Evolutionary conservation across 139 green algal species (phyloP).

Genomic region (Spirogloea muscicola): DNA sequence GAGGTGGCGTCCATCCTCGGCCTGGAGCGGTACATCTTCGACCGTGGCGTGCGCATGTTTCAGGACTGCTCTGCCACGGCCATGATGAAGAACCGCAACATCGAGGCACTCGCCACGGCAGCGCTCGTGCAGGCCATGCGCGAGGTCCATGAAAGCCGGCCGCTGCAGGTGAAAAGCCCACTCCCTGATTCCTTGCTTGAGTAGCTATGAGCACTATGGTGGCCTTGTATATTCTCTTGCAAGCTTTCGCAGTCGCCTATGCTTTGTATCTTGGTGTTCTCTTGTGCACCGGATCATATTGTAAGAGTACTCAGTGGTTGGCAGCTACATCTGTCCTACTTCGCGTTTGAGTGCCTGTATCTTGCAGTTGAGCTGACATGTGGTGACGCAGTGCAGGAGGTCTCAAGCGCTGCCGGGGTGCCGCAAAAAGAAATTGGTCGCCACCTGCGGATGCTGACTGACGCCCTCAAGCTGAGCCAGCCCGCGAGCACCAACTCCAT

Average conservation of each 20-base stretch:
- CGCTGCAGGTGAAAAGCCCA: conserved; percentile 5
- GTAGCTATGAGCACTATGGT: too few species aligned
- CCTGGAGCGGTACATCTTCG: too few species aligned
- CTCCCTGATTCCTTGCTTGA: too few species aligned
- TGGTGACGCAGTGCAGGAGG: conserved; percentile 22
- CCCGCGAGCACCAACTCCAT: conserved; percentile 10
- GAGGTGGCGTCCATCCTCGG: too few species aligned
- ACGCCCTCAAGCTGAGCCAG: conserved; percentile 10
- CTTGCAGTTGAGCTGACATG: too few species aligned
- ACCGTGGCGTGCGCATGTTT: not conserved
- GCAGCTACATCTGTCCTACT: too few species aligned
- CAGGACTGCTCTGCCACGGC: not conserved
- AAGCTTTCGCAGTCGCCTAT: too few species aligned
- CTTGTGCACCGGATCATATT: too few species aligned
- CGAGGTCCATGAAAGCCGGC: conserved; percentile 14
- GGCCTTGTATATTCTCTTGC: too few species aligned
- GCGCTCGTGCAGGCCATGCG: conserved; percentile 33
- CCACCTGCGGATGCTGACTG: conserved; percentile 1
- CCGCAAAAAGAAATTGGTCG: conserved; percentile 5
- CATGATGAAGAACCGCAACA: not conserved
- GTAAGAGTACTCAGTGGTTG: too few species aligned
- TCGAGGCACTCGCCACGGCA: conserved; percentile 13
- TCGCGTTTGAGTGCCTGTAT: too few species aligned
- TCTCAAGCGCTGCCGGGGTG: conserved; percentile 3
- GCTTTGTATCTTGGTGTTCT: too few species aligned